Base-by-base conservation (phyloP, 805 yeast genomes). In the Zygoascus ofunaensis region DNA sequence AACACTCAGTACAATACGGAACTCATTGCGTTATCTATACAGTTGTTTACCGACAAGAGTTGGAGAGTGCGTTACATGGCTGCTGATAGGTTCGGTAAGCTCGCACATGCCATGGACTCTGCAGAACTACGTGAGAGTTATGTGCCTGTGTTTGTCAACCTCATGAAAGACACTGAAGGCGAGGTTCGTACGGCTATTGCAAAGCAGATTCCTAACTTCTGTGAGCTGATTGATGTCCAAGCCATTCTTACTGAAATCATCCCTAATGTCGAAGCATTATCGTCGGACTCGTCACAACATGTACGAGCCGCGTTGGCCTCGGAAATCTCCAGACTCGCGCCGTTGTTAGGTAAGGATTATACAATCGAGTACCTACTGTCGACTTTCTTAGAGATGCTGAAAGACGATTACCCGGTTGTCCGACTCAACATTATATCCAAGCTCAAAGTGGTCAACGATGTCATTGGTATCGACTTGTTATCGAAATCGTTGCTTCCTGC, bases 1-100 rank as follows among this genome's bases (percentile, higher is more conserved):
- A 39, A 37, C 34, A 47, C 55, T 12, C 39, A 43, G 37, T 50
- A 52, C 47, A 53, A 52, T 36, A 50, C 55, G 8, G 56, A 51
- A 39, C 50, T 69, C 24, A 57, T 59, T 20, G 53, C 51, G 18
- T 58, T 80, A 51, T 73, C 94, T 2, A 72, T 82, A 51, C 77
- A 77, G 51, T 72, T 92, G 53, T 80, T 86, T 47, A 76, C 73
- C 51, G 98, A 92, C 67, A 87, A 85, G 64, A 82, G 94, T 58
- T 92, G 99, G 99, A 80, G 98, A 64, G 97, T 92, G 46, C 80
- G 98, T 58, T 92, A 90, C 66, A 87, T 92, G 80, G 94, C 95
- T 28, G 95, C 97, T n/a, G 97, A 90, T 61, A 75, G 87, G 56
- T 89, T 87, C 59, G 85, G 80, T 54, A 69, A 71, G 50, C 74